A percentile compares a stretch with the other conserved stretches of the same genome.
Evolutionary conservation across 495 filamentous ascomycete species (phyloP).

Genomic region (Penicillium roqueforti): DNA sequence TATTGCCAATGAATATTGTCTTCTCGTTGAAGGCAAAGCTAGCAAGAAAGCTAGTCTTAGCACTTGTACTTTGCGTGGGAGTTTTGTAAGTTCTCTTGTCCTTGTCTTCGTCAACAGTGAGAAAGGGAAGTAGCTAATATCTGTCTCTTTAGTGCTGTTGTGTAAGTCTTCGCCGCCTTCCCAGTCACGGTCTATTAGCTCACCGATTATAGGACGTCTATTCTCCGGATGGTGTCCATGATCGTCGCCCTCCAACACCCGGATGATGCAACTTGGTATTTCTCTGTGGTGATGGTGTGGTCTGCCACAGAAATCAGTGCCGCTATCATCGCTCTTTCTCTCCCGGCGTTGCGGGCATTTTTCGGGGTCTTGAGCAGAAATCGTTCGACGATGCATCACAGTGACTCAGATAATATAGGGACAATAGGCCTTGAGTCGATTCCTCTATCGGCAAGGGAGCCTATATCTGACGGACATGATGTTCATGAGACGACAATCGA

Average conservation of each 20-base stretch:
- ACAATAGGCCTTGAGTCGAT: not conserved
- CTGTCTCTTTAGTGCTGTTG: not conserved
- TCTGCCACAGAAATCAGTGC: conserved; percentile 14
- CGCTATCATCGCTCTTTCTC: conserved; percentile 20
- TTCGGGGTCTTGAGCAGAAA: conserved; percentile 8
- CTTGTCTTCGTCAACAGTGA: not conserved
- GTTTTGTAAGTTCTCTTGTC: conserved; percentile 12
- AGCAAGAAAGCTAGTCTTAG: conserved; percentile 7
- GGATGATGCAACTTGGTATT: conserved; percentile 20
- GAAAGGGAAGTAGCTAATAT: not conserved
- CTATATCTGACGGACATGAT: not conserved
- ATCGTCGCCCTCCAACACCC: conserved; percentile 11
- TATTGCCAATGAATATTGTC: conserved; percentile 16
- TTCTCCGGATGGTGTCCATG: conserved; percentile 20
- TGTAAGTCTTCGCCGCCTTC: not conserved
- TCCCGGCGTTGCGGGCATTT: conserved; percentile 15
- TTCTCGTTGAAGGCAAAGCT: conserved; percentile 11
- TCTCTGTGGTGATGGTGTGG: conserved; percentile 22
- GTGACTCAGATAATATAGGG: not conserved
- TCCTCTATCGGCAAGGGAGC: not conserved
- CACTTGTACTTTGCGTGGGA: conserved; percentile 14
- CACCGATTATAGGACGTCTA: conserved; percentile 10
- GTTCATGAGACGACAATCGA: not conserved
- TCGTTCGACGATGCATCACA: not conserved
- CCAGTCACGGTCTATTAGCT: not conserved